These are phyloP conservation scores for Rhynchosporium graminicola DNA, from an alignment of 2,329 filamentous ascomycete species.

Conservation along the genomic window DNA sequence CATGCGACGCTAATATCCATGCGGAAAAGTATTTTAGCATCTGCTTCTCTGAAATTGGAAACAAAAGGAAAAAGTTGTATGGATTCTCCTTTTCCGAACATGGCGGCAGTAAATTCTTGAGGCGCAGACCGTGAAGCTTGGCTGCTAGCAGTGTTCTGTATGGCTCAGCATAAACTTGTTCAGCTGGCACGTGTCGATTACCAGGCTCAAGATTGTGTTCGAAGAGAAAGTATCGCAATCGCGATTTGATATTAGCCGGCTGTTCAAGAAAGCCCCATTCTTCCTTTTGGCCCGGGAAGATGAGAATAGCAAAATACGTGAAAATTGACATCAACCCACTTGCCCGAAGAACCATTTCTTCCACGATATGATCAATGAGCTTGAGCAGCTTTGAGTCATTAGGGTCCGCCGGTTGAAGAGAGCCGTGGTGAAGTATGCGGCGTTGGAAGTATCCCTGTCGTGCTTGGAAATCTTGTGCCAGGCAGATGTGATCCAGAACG, in stretches of 20 bases:
- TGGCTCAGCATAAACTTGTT: slow-evolving; percentile 10
- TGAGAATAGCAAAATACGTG: slow-evolving; percentile 29
- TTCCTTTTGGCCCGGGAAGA: slow-evolving; percentile 33
- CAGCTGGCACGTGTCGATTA: neutral
- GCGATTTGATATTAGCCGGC: slow-evolving; percentile 12
- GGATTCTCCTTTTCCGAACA: slow-evolving; percentile 9
- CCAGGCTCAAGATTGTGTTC: slow-evolving; percentile 10
- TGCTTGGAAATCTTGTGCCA: slow-evolving; percentile 33
- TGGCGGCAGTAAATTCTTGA: slow-evolving; percentile 27
- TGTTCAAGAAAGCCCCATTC: slow-evolving; percentile 38
- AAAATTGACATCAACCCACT: slow-evolving; percentile 30
- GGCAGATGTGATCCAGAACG: slow-evolving; percentile 32
- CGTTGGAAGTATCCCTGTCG: slow-evolving; percentile 18
- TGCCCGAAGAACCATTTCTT: slow-evolving; percentile 29
- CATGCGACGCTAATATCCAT: slow-evolving; percentile 48
- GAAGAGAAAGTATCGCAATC: slow-evolving; percentile 36
- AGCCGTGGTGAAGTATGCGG: slow-evolving; percentile 24
- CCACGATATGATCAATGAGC: slow-evolving; percentile 24
- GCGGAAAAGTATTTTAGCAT: slow-evolving; percentile 45
- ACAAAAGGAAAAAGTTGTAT: slow-evolving; percentile 51
- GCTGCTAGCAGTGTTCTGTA: slow-evolving; percentile 27
- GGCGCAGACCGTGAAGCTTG: slow-evolving; percentile 31
- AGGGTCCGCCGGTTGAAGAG: slow-evolving; percentile 19
- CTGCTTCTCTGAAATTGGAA: slow-evolving; percentile 45
- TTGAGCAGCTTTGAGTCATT: slow-evolving; percentile 18